These are phyloP conservation scores for Debaryomycetaceae sp. DNA, from an alignment of 1,139 yeast genomes.

Conservation along the genomic window DNA sequence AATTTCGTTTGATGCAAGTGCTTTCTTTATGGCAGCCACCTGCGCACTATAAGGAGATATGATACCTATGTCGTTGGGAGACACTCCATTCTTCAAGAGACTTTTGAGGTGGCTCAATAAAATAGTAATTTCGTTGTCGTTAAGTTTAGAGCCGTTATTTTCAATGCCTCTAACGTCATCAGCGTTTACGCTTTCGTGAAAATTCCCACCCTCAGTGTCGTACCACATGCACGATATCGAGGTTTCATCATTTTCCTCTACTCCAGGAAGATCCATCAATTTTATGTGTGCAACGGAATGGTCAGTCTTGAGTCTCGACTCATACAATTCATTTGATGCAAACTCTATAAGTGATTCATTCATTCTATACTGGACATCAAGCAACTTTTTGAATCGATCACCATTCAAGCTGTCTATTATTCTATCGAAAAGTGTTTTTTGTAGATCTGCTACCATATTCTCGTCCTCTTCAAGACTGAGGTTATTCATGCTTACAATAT, in stretches of 20 bases:
- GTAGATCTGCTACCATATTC: slow-evolving; percentile 39
- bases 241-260: slow-evolving; percentile 37
- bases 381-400: slow-evolving; percentile 46
- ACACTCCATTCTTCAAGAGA: slow-evolving; percentile 47
- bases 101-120: slow-evolving; percentile 54
- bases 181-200: slow-evolving; percentile 53
- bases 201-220: slow-evolving; percentile 92
- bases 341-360: slow-evolving; percentile 72
- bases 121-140: slow-evolving; percentile 68
- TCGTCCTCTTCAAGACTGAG: slow-evolving; percentile 24
- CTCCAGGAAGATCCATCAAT: slow-evolving; percentile 55
- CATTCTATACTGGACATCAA: slow-evolving; percentile 87
- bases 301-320: slow-evolving; percentile 60
- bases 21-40: slow-evolving; percentile 56
- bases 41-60: slow-evolving; percentile 92
- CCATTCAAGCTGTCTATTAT: slow-evolving; percentile 53
- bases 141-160: slow-evolving; percentile 52
- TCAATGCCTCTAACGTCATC: slow-evolving; percentile 23
- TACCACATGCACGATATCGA: slow-evolving; percentile 58
- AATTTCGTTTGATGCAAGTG: slow-evolving; percentile 23
- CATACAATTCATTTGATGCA: slow-evolving; percentile 68
- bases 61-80: slow-evolving; percentile 61
- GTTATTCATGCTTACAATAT: slow-evolving; percentile 23
- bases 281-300: slow-evolving; percentile 50
- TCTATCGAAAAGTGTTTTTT: slow-evolving; percentile 76